Evolutionary conservation across 1,284 basidiomycete genomes (phyloP).

Genomic region (Ustilago crameri): DNA sequence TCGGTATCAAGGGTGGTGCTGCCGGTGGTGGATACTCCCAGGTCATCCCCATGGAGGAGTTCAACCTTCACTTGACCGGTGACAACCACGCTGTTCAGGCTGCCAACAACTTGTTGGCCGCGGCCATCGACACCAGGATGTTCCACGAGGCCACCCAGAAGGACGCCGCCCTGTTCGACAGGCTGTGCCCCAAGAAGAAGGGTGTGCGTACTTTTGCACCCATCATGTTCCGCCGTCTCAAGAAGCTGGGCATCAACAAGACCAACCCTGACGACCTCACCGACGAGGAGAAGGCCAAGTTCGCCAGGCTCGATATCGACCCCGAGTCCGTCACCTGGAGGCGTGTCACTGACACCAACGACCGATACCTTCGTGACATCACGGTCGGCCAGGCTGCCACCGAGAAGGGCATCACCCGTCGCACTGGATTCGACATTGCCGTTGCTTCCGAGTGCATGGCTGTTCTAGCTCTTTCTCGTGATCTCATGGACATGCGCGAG

Average conservation of each 20-base stretch:
- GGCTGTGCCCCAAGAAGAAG: constrained; percentile 91
- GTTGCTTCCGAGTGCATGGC: constrained; percentile 99
- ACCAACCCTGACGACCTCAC: constrained; percentile 91
- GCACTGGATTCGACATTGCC: constrained; percentile 94
- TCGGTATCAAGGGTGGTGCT: constrained; percentile 99
- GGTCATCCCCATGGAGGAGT: constrained; percentile 99
- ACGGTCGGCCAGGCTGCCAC: constrained; percentile 89
- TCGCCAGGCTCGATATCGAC: constrained; percentile 93
- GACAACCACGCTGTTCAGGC: constrained; percentile 98
- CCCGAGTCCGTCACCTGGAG: constrained; percentile 93
- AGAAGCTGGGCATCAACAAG: constrained; percentile 96
- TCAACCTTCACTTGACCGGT: constrained; percentile 94
- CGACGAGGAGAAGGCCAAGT: constrained; percentile 87
- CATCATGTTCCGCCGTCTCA: constrained; percentile 92
- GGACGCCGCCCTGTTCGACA: constrained; percentile 92
- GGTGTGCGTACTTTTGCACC: constrained; percentile 94
- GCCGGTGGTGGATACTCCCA: constrained; percentile 99
- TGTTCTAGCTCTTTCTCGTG: constrained; percentile 89
- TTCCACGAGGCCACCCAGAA: constrained; percentile 97
- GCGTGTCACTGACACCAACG: constrained; percentile 95
- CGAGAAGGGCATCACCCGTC: constrained; percentile 88
- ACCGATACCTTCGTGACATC: constrained; percentile 94
- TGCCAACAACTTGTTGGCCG: constrained; percentile 95
- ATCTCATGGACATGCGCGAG: constrained; percentile 90
- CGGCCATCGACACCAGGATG: constrained; percentile 95